These are phyloP conservation scores for Amphirosellinia nigrospora DNA, from an alignment of 495 filamentous ascomycete genomes.

Conservation along the genomic window DNA sequence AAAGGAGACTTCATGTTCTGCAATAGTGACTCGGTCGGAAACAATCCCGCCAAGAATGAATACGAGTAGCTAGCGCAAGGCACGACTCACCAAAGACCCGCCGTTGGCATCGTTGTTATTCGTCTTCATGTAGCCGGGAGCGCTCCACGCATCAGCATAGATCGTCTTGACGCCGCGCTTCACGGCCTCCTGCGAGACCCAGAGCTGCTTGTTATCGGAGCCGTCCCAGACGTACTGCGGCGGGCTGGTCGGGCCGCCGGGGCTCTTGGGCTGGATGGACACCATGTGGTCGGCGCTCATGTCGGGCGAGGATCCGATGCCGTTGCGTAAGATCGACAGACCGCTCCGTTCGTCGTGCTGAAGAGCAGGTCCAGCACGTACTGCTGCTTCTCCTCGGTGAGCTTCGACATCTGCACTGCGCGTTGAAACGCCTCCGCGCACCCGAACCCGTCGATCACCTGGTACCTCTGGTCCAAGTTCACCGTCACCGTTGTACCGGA, in stretches of 20 bases:
- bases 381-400: slow-evolving; percentile 42
- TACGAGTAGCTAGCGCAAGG: not conserved
- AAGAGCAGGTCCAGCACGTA: slow-evolving; percentile 55
- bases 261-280: slow-evolving; percentile 50
- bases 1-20: not conserved
- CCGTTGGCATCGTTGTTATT: slow-evolving; percentile 58
- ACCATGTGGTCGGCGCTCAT: slow-evolving; percentile 49
- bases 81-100: slow-evolving; percentile 37
- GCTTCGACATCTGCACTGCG: slow-evolving; percentile 43
- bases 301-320: slow-evolving; percentile 56
- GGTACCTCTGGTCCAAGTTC: slow-evolving; percentile 46
- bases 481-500: slow-evolving; percentile 43
- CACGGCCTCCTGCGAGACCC: slow-evolving; percentile 54
- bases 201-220: slow-evolving; percentile 56
- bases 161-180: slow-evolving; percentile 55
- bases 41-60: not conserved
- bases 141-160: slow-evolving; percentile 64
- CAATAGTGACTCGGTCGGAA: not conserved
- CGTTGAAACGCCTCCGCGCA: slow-evolving; percentile 59
- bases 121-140: slow-evolving; percentile 65
- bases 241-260: slow-evolving; percentile 40
- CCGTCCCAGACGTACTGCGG: slow-evolving; percentile 53
- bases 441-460: slow-evolving; percentile 59
- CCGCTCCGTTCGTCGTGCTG: slow-evolving; percentile 52
- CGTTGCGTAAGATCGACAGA: slow-evolving; percentile 60